Evolutionary conservation across 306 rosid genomes (phyloP), one percentile per base, ranked within the genome.

Genomic region (Vigna radiata): DNA sequence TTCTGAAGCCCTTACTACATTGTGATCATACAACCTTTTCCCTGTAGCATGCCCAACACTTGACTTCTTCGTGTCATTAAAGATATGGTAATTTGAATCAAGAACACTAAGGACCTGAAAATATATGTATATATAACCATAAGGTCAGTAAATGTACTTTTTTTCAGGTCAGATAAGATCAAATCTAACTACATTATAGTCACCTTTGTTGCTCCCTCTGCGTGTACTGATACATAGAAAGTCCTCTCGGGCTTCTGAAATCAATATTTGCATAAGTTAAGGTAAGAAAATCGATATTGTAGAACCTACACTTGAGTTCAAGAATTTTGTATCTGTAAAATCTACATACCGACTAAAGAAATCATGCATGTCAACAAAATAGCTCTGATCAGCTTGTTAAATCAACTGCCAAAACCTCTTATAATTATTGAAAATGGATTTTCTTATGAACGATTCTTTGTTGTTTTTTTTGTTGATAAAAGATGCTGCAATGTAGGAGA

Each of bases 141-240:
- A 10, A 75, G 55, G 67, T 58, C 6, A 59, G 65, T 37, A 31
- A 39, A 27, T 17, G 16, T 9, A 59, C 44, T 4, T 75, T 41
- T 19, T 65, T 73, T 19, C 71, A 27, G n/a, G 76, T 37, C 43
- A 55, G 59, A 13, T 58, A 58, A 41, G 33, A 29, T 23, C 18
- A 47, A 79, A 78, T 67, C 59, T 74, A 81, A 71, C 61, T n/a
- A 77, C 53, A 33, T 54, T 68, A 61, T 68, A 66, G 72, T 64
- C 77, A 92, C 98, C 97, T 94, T 94, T 29, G 92, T 94, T 78
- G 98, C 95, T 79, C 97, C 98, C 78, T 94, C 98, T 17, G 97
- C 97, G 86, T 88, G 89, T 73, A 94, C 90, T 17, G 96, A 87
- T 66, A 94, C 73, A 67, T 76, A 85, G 83, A 94, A 90, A 59